Percentiles rank a stretch among this genome's conserved stretches.
Conservation (phyloP, 257 asterid genomes). For the Gardenia jasminoides region DNA sequence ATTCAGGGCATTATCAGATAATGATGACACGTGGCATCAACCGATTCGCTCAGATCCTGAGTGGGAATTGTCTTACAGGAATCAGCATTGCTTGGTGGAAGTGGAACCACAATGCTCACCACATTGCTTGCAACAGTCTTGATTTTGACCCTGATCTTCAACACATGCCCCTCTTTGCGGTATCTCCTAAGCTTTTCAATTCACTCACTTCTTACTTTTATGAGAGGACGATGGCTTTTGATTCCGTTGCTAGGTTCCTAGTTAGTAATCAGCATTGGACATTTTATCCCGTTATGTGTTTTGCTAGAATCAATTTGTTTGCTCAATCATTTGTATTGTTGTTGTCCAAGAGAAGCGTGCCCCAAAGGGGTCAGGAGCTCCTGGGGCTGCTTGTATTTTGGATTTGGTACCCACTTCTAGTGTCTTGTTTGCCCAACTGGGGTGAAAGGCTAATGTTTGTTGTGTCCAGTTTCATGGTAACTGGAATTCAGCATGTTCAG, state of each 20-base stretch:
- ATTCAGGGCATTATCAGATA: slow-evolving; percentile 75
- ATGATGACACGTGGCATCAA: slow-evolving; percentile 44
- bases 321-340: slow-evolving; percentile 62
- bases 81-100: slow-evolving; percentile 95
- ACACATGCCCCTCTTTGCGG: slow-evolving; percentile 72
- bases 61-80: slow-evolving; percentile 79
- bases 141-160: slow-evolving; percentile 90
- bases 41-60: slow-evolving; percentile 52
- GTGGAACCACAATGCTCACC: slow-evolving; percentile 84
- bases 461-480: slow-evolving; percentile 48
- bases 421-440: slow-evolving; percentile 68
- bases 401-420: slow-evolving; percentile 82
- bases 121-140: slow-evolving; percentile 83
- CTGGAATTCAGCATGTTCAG: slow-evolving; percentile 79
- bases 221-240: slow-evolving; percentile 50
- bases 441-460: slow-evolving; percentile 58
- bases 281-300: slow-evolving; percentile 78
- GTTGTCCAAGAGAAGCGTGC: slow-evolving; percentile 50
- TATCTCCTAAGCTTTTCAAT: slow-evolving; percentile 61
- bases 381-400: slow-evolving; percentile 66
- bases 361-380: slow-evolving; percentile 48
- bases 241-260: slow-evolving; percentile 51
- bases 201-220: slow-evolving; percentile 65
- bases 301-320: slow-evolving; percentile 69
- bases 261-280: slow-evolving; percentile 77